Evolutionary conservation across 2,329 filamentous ascomycete species (phyloP).

Genomic region (Calonectria pteridis): DNA sequence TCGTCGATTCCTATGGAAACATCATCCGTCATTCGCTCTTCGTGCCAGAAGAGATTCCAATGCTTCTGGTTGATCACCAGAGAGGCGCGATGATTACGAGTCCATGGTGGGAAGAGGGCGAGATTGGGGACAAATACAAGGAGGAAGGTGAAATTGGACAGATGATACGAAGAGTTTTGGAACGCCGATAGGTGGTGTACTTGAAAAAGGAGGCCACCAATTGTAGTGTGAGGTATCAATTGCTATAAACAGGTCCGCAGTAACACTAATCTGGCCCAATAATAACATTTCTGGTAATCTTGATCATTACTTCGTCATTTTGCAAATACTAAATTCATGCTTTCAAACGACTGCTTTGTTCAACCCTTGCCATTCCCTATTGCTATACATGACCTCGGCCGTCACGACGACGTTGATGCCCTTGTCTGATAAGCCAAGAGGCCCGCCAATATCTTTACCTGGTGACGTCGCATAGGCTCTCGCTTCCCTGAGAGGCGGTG

Average conservation of each 20-base stretch:
- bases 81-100: not conserved
- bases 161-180: not conserved
- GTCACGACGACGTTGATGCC: not conserved
- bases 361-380: not conserved
- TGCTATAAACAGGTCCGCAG: not conserved
- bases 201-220: too few relatives aligned
- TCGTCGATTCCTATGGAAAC: not conserved
- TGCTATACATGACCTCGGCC: not conserved
- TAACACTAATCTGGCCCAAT: not conserved
- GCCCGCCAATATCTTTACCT: not conserved
- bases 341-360: not conserved
- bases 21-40: not conserved
- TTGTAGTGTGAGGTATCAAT: not conserved
- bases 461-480: not conserved
- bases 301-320: conserved; percentile 4
- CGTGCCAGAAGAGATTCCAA: not conserved
- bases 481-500: not conserved
- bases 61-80: too few relatives aligned
- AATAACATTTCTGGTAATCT: not conserved
- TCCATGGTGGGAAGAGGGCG: not conserved
- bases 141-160: not conserved
- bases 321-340: not conserved
- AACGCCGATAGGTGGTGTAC: too few relatives aligned
- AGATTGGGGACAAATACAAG: not conserved
- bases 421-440: not conserved